Conservation (phyloP, 192 early-diverging fungal genomes). For the Coemansia sp. region DNA sequence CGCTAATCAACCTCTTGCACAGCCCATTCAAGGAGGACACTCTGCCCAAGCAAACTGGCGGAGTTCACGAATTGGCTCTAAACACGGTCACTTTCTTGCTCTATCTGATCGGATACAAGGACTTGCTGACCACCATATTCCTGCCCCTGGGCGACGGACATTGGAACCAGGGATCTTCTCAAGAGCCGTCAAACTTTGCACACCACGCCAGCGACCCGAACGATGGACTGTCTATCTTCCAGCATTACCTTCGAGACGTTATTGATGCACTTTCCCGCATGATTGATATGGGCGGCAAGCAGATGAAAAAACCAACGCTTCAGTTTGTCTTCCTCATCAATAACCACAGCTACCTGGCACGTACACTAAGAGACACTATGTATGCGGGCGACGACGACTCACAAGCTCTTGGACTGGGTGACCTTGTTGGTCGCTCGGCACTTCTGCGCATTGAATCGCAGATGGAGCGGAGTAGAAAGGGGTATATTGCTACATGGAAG, state of each 20-base stretch:
- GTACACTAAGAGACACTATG: conserved; percentile 44
- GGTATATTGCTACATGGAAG: conserved; percentile 46
- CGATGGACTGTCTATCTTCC: conserved; percentile 49
- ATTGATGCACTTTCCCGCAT: conserved; percentile 38
- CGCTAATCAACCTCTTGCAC: conserved; percentile 27
- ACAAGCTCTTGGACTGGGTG: conserved; percentile 44
- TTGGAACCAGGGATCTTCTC: conserved; percentile 34
- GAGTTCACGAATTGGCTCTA: conserved; percentile 39
- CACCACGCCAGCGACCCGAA: conserved; percentile 47
- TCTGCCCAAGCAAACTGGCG: conserved; percentile 46
- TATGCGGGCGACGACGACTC: conserved; percentile 41
- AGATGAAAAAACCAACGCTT: conserved; percentile 44
- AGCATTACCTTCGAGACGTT: conserved; percentile 49
- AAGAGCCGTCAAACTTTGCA: conserved; percentile 15
- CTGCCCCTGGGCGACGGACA: conserved; percentile 48
- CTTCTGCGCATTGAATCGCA: conserved; percentile 34
- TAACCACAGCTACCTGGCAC: conserved; percentile 46
- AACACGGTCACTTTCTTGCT: conserved; percentile 43
- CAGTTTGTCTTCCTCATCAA: conserved; percentile 49
- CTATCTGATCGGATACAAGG: conserved; percentile 46
- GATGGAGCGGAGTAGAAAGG: conserved; percentile 47
- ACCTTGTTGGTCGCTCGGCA: conserved; percentile 42
- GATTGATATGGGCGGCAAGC: conserved; percentile 44
- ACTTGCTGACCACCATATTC: conserved; percentile 36
- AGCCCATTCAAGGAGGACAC: conserved; percentile 42